These are phyloP conservation scores for Sporodiniella umbellata DNA, from an alignment of 371 early-diverging fungal genomes.

Conservation along the genomic window DNA sequence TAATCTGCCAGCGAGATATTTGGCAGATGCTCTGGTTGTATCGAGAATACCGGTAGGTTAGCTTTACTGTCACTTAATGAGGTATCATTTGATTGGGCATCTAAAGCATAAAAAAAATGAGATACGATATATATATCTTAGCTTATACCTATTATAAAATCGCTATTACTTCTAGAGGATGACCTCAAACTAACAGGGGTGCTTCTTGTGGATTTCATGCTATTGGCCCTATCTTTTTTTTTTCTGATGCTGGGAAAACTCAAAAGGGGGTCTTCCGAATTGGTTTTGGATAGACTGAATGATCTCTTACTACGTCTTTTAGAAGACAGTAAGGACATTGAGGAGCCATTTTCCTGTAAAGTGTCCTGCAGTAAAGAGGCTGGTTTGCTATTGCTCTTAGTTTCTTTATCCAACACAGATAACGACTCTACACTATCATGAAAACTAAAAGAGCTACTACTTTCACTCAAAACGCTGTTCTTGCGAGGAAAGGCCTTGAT, in stretches of 20 bases:
- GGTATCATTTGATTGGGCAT: background rate
- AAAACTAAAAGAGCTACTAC: constrained; percentile 1
- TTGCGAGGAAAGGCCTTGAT: background rate
- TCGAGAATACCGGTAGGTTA: too few species aligned
- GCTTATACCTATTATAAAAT: background rate
- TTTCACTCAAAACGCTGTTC: constrained; percentile 1
- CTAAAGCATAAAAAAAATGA: background rate
- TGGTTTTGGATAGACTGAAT: constrained; percentile 1
- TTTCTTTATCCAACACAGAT: background rate
- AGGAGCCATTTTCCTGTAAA: too few species aligned
- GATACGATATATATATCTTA: background rate
- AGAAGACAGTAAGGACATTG: too few species aligned
- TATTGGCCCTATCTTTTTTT: constrained; percentile 11
- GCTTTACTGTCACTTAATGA: too few species aligned
- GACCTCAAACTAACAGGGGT: background rate
- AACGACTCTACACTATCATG: constrained; percentile 7
- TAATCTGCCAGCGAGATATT: background rate
- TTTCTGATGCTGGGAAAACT: constrained; percentile 9
- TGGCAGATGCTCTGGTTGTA: background rate
- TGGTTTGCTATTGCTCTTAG: background rate
- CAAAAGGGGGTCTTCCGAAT: constrained; percentile 13
- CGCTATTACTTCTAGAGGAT: background rate
- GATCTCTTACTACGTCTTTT: constrained; percentile 5
- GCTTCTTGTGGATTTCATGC: background rate
- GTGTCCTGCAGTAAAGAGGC: too few species aligned